Base-by-base conservation (phyloP, 2,329 filamentous ascomycete genomes). In the Epicoccum nigrum region DNA sequence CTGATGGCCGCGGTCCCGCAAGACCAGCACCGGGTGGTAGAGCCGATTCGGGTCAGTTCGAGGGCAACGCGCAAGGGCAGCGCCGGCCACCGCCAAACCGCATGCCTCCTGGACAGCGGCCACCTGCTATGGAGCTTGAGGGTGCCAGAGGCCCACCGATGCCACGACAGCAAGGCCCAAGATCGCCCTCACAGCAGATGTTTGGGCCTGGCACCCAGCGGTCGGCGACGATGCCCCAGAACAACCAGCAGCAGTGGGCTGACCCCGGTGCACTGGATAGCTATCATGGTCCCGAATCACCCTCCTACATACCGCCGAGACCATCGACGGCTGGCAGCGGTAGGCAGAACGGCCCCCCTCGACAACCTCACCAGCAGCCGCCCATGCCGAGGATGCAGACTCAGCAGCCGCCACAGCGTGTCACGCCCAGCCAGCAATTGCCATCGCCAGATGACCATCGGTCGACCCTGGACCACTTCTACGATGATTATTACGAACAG, bases 401-500 rank as follows among this genome's bases (percentile, higher is more conserved):
- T 7, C 40, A 51, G 17, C 58, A 64, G 39, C 60, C 60, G 30
- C 59, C 56, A 23, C 61, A 59, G 25, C 56, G 64, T 20, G 61
- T 60, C 32, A 44, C 58, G 17, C 52, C 56, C 7, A 44, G 55
- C n/a, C 65, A 68, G 30, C 53, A 59, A 13, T 42, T 55, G 33
- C 62, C 59, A n/a, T 45, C 53, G 6, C 62, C 67, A 23, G 56
- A 65, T 28, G 62, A 68, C 21, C 63, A 64, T 27, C 64, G 74
- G 34, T 73, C 78, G 20, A 77, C 77, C 35, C 58, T 83, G 33
- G 79, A 80, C 30, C 78, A 78, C 46, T 74, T 84, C 45, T 81
- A 82, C 50, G 80, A 81, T 50, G 64, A 75, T 62, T 74, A 79
- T 61, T 73, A 79, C 60, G 69, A 69, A n/a, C 64, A 69, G n/a